phyloP scores from a whole-genome alignment of 306 rosid genomes.

The Castanospermum australe region DNA sequence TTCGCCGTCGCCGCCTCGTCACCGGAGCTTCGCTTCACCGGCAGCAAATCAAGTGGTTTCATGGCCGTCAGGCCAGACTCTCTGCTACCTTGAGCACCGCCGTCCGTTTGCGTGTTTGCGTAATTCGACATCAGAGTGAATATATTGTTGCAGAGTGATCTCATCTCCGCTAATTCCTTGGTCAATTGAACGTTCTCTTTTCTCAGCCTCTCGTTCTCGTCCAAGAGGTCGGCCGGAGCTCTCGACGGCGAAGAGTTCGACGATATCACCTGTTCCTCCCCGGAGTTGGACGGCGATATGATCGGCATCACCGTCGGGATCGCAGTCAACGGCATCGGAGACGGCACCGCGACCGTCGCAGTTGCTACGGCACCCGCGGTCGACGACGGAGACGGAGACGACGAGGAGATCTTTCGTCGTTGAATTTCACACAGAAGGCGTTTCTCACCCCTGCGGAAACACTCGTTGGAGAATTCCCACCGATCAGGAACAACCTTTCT shows the following conservation, averaged over 20 bases:
- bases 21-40: constrained; percentile 34
- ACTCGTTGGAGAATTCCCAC: constrained; percentile 89
- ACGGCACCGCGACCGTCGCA: constrained; percentile 3
- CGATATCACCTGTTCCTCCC: constrained; percentile 72
- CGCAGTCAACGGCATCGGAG: constrained; percentile 29
- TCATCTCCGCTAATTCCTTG: constrained; percentile 73
- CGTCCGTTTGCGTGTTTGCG: constrained; percentile 35
- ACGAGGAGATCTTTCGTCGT: constrained; percentile 58
- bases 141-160: constrained; percentile 74
- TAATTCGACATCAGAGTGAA: constrained; percentile 65
- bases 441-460: constrained; percentile 65
- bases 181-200: constrained; percentile 64
- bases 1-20: neutral
- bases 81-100: constrained; percentile 35
- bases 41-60: constrained; percentile 63
- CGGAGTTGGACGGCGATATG: constrained; percentile 63
- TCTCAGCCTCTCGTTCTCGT: constrained; percentile 83
- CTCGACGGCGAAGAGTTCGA: constrained; percentile 57
- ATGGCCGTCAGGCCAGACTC: constrained; percentile 34
- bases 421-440: constrained; percentile 75
- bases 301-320: constrained; percentile 30
- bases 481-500: constrained; percentile 86
- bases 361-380: neutral
- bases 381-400: constrained; percentile 9
- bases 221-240: constrained; percentile 62